Evolutionary conservation across 2,329 filamentous ascomycete species (phyloP).

Genomic region (Beauveria rudraprayagi): DNA sequence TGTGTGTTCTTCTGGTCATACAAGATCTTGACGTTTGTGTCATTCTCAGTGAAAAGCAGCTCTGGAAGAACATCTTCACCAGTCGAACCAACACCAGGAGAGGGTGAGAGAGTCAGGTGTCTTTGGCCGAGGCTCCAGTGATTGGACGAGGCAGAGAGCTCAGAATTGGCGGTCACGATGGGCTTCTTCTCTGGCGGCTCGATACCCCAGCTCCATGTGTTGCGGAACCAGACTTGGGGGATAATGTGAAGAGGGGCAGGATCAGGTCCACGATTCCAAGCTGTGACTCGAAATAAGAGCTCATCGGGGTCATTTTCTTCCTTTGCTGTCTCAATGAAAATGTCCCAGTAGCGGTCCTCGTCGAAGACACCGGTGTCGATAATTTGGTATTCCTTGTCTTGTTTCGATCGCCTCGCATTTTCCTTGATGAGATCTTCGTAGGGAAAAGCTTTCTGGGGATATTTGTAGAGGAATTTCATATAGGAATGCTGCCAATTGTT

Average conservation of each 20-base stretch:
- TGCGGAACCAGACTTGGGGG: constrained; percentile 93
- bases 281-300: constrained; percentile 86
- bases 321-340: constrained; percentile 93
- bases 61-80: constrained; percentile 79
- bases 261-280: constrained; percentile 90
- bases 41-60: constrained; percentile 90
- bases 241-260: constrained; percentile 87
- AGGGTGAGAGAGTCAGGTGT: constrained; percentile 79
- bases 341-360: constrained; percentile 91
- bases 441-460: constrained; percentile 84
- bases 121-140: constrained; percentile 76
- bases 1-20: constrained; percentile 73
- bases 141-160: constrained; percentile 64
- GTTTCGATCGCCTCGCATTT: constrained; percentile 67
- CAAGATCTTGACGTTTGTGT: constrained; percentile 74
- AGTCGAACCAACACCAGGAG: constrained; percentile 70
- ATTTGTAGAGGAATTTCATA: constrained; percentile 99
- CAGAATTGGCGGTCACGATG: constrained; percentile 57
- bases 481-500: constrained; percentile 67
- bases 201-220: constrained; percentile 92
- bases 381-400: constrained; percentile 85
- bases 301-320: constrained; percentile 88
- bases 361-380: constrained; percentile 83
- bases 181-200: constrained; percentile 72
- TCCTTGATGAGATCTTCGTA: constrained; percentile 82